Evolutionary conservation across 2,329 filamentous ascomycete species (phyloP), one percentile per base, ranked within the genome.

Genomic region (Colletotrichum cordylinicola): DNA sequence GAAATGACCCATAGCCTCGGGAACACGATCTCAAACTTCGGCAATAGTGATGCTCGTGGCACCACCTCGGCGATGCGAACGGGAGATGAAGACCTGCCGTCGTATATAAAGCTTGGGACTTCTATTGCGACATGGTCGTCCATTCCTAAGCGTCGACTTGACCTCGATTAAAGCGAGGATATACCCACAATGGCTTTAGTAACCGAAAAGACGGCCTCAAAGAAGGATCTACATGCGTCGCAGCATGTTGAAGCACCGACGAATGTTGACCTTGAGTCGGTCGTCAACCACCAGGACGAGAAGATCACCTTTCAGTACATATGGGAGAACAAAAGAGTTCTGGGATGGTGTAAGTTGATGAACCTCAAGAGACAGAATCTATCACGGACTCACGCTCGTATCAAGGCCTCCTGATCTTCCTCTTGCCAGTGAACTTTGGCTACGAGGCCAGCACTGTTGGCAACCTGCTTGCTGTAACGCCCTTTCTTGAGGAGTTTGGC

Each of bases 391-490:
- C 12, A 8, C 13, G 10, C 13, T 10, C 8, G 10, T 10, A 7
- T 12, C 10, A 21, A 77, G 75, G 75, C 56, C 67, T 74, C 29
- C 12, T 71, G 31, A 77, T 74, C 21, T 74, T 64, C 33, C 62
- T 77, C 21, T 29, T 77, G 15, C 75, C 75, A 4, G 48, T 77
- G 24, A 77, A 74, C 61, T 77, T 77, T 31, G 82, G 82, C 37
- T 83, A 83, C 39, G 82, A 83, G 62, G 68, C 78, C 16, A 77
- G 75, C 37, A 81, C 78, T 35, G 76, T 82, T 9, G 82, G 82
- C 31, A 82, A 83, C 56, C 77, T 83, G 13, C 79, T 83, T 18
- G 81, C 82, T 13, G 80, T 82, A 1, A 78, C 77, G 2, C 77
- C 80, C 2, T 83, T 82, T 52, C 78, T 79, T 4, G 37, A 78